Evolutionary conservation across 2,329 filamentous ascomycete species (phyloP).

Genomic region (Decorospora gaudefroyi): DNA sequence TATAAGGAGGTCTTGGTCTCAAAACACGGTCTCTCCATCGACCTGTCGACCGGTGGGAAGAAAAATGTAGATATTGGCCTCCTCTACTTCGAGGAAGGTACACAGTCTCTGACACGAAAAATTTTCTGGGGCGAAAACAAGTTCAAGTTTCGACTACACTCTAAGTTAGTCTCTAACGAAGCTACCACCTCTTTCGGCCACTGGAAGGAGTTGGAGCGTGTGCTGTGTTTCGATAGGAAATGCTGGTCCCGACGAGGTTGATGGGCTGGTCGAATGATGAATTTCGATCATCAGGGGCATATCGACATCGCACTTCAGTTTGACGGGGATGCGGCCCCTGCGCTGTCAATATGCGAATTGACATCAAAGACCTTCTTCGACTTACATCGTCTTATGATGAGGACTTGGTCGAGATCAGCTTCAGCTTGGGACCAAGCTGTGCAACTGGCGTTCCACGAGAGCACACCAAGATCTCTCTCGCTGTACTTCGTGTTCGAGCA

Average conservation of each 20-base stretch:
- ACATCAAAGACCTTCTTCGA: not conserved
- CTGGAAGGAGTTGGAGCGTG: not conserved
- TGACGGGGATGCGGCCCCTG: not conserved
- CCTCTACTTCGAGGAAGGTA: not conserved
- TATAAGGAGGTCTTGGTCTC: not conserved
- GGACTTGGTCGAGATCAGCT: not conserved
- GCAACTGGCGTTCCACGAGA: too few relatives aligned
- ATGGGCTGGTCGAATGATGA: too few relatives aligned
- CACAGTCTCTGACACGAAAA: too few relatives aligned
- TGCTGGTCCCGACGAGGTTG: too few relatives aligned
- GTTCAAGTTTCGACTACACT: not conserved
- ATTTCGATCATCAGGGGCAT: too few relatives aligned
- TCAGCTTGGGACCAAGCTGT: not conserved
- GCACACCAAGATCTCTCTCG: too few relatives aligned
- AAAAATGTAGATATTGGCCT: not conserved
- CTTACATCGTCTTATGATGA: not conserved
- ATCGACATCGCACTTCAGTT: too few relatives aligned
- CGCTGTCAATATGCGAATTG: not conserved
- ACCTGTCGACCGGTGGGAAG: not conserved
- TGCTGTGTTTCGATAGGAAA: not conserved
- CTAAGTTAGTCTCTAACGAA: not conserved
- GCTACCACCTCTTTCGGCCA: not conserved
- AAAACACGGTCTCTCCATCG: not conserved
- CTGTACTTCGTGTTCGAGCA: too few relatives aligned
- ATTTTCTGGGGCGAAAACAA: not conserved